phyloP scores from a whole-genome alignment of 306 rosid species.

The Potentilla sterilis region DNA sequence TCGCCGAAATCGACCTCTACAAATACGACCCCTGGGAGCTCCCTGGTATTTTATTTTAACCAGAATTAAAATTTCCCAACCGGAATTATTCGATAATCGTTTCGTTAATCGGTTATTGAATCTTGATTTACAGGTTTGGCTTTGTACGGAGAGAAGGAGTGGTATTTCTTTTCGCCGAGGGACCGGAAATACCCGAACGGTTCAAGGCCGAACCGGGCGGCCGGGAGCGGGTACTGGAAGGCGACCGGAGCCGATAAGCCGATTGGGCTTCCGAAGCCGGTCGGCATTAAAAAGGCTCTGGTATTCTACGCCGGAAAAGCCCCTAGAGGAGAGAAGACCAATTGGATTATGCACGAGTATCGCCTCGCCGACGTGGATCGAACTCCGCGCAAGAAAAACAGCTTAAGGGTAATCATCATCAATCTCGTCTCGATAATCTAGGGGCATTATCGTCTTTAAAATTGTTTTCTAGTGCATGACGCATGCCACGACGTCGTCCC shows the following conservation, averaged over 20 bases:
- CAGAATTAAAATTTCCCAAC: too few relatives aligned
- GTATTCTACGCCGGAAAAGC: constrained; percentile 94
- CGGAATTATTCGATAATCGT: too few relatives aligned
- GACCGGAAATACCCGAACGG: constrained; percentile 96
- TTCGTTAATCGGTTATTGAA: background rate
- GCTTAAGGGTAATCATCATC: constrained; percentile 62
- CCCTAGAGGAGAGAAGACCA: constrained; percentile 84
- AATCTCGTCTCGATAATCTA: background rate
- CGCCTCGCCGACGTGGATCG: constrained; percentile 96
- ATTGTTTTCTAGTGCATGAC: constrained; percentile 2
- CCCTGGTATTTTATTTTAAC: too few relatives aligned
- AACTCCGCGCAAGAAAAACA: constrained; percentile 76
- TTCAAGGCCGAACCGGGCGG: constrained; percentile 94
- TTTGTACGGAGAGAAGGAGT: constrained; percentile 81
- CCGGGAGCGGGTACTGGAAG: constrained; percentile 95
- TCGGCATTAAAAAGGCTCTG: constrained; percentile 91
- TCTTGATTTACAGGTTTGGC: constrained; percentile 48
- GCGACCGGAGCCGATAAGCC: constrained; percentile 99
- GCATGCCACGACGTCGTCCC: background rate
- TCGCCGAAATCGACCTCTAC: constrained; percentile 86
- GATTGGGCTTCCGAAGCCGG: constrained; percentile 75
- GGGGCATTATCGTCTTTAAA: constrained; percentile 6
- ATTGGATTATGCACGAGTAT: constrained; percentile 99
- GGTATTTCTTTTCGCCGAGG: constrained; percentile 89
- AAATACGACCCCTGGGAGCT: constrained; percentile 89